Conservation (phyloP, 371 early-diverging fungal genomes). For the Paraphysoderma sedebokerense region DNA sequence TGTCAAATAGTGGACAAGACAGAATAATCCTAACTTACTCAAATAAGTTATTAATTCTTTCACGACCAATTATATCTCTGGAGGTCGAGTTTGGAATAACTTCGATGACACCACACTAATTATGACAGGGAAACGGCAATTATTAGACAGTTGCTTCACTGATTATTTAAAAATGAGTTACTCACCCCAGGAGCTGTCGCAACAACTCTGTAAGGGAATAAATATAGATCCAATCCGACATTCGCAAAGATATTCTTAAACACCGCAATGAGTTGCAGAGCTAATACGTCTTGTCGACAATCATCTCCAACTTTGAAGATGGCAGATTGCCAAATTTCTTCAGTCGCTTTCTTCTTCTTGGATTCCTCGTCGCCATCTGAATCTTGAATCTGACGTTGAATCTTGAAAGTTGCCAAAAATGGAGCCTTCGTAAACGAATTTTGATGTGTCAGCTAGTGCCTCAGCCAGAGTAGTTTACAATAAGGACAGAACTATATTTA, state of each 20-base stretch:
- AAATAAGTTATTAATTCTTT: constrained; percentile 91
- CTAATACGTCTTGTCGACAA: constrained; percentile 97
- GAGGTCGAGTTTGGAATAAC: constrained; percentile 97
- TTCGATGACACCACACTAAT: constrained; percentile 91
- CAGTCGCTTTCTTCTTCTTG: constrained; percentile 11
- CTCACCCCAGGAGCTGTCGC: constrained; percentile 85
- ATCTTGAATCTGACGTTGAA: constrained; percentile 15
- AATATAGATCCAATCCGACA: constrained; percentile 83
- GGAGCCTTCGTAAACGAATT: constrained; percentile 52
- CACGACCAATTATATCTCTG: constrained; percentile 95
- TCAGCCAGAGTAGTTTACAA: neutral
- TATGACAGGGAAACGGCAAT: constrained; percentile 6
- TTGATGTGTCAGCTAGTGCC: constrained; percentile 2
- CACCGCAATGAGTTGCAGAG: constrained; percentile 92
- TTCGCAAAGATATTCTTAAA: constrained; percentile 92
- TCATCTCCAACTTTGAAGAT: constrained; percentile 99
- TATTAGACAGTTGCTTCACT: neutral
- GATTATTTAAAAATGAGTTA: neutral
- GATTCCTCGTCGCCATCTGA: constrained; percentile 15
- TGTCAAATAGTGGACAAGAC: neutral
- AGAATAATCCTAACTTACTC: constrained; percentile 26
- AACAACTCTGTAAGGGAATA: constrained; percentile 96
- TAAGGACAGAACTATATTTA: constrained; percentile 7
- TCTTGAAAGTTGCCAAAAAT: constrained; percentile 97
- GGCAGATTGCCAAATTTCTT: constrained; percentile 46